Percentiles rank a stretch among this genome's conserved stretches.
Conservation (phyloP, 441 rosid genomes). For the Populus hybrid region DNA sequence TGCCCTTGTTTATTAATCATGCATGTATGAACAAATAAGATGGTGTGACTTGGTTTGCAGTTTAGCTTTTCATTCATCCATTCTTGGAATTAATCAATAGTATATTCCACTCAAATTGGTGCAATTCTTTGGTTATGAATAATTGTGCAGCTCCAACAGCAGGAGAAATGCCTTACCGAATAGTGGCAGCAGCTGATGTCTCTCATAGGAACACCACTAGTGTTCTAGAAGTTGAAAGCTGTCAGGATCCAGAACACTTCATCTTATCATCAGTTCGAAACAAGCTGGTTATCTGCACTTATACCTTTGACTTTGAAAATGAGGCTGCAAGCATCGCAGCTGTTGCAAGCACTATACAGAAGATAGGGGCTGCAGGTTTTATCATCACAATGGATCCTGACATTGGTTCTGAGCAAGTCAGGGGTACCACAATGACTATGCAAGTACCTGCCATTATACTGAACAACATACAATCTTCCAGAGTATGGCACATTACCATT, state of each 20-base stretch:
- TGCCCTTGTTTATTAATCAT: neutral
- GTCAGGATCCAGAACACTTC: slow-evolving; percentile 39
- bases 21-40: neutral
- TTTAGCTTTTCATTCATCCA: neutral
- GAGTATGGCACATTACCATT: slow-evolving; percentile 22
- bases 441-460: slow-evolving; percentile 46
- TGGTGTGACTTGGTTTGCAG: neutral
- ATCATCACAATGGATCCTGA: slow-evolving; percentile 45
- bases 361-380: slow-evolving; percentile 50
- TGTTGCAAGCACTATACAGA: slow-evolving; percentile 39
- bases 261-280: slow-evolving; percentile 29
- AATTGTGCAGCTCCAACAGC: slow-evolving; percentile 44
- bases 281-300: slow-evolving; percentile 49
- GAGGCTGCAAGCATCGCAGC: slow-evolving; percentile 38
- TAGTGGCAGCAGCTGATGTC: slow-evolving; percentile 51
- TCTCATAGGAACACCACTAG: slow-evolving; percentile 28
- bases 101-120: neutral
- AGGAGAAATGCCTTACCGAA: slow-evolving; percentile 27
- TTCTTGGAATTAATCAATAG: slow-evolving; percentile 1
- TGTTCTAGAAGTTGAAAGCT: slow-evolving; percentile 34
- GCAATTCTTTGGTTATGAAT: neutral
- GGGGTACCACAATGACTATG: slow-evolving; percentile 37
- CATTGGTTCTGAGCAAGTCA: slow-evolving; percentile 32
- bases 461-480: slow-evolving; percentile 39
- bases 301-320: slow-evolving; percentile 36